Conservation (phyloP, 371 early-diverging fungal genomes). For the Paraphysoderma sedebokerense region DNA sequence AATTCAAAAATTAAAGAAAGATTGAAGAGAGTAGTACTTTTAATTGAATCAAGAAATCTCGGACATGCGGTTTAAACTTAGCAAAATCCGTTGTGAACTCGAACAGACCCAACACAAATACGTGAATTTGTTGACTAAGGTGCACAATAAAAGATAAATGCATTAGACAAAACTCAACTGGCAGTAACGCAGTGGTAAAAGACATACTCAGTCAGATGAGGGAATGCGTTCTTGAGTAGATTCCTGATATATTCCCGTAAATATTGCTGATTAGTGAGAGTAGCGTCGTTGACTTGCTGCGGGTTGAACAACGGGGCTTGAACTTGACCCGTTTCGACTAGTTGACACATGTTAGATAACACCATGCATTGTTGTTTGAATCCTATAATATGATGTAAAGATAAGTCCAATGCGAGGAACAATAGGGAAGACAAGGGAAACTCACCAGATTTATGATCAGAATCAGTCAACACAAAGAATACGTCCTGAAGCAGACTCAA, state of each 20-base stretch:
- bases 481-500: constrained; percentile 79
- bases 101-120: constrained; percentile 76
- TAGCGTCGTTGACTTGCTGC: constrained; percentile 42
- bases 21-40: constrained; percentile 38
- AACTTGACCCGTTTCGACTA: constrained; percentile 65
- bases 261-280: constrained; percentile 55
- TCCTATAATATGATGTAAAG: constrained; percentile 20
- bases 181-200: background rate
- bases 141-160: constrained; percentile 2
- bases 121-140: constrained; percentile 55
- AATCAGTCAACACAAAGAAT: constrained; percentile 89
- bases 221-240: constrained; percentile 73
- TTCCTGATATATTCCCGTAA: constrained; percentile 72
- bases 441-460: constrained; percentile 91
- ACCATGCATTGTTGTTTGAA: constrained; percentile 83
- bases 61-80: constrained; percentile 77
- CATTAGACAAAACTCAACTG: background rate
- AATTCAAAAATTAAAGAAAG: constrained; percentile 6
- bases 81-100: constrained; percentile 50
- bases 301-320: constrained; percentile 64
- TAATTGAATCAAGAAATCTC: constrained; percentile 92
- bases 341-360: constrained; percentile 66
- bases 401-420: too few relatives aligned
- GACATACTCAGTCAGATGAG: constrained; percentile 63
- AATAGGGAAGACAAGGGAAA: background rate